A percentile compares a stretch with the other conserved stretches of the same genome.
Conservation (phyloP, 805 yeast species). For the Brettanomyces custersianus region DNA sequence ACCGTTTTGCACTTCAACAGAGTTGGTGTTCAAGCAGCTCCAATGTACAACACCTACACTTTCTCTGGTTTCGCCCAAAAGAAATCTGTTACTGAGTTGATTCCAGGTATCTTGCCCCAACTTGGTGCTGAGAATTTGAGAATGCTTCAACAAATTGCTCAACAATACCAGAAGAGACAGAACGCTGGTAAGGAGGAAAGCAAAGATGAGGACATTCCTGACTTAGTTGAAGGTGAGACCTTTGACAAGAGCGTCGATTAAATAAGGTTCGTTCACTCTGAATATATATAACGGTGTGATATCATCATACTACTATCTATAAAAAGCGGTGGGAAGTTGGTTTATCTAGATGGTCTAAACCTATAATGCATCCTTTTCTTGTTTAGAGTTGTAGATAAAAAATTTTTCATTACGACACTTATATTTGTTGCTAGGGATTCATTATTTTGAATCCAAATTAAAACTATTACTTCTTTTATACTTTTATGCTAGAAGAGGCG, state of each 20-base stretch:
- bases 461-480: no score
- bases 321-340: no score
- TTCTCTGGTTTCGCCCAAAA: conserved; percentile 93
- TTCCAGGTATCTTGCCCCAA: conserved; percentile 92
- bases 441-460: no score
- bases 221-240: conserved; percentile 82
- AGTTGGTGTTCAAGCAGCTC: conserved; percentile 92
- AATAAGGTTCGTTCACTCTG: no score
- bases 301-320: no score
- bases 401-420: no score
- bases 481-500: no score
- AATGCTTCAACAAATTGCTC: conserved; percentile 82
- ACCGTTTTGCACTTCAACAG: conserved; percentile 92
- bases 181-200: conserved; percentile 27
- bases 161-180: conserved; percentile 56
- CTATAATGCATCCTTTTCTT: no score
- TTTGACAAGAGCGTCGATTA: conserved; percentile 48
- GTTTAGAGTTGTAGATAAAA: no score
- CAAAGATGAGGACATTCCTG: conserved; percentile 64
- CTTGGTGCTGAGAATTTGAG: conserved; percentile 93
- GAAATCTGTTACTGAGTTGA: conserved; percentile 83
- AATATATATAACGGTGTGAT: no score
- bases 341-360: no score
- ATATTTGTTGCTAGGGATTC: no score
- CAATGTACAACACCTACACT: conserved; percentile 84